Conservation (phyloP, 2,329 filamentous ascomycete genomes). For the Paecilomyces fulvus region DNA sequence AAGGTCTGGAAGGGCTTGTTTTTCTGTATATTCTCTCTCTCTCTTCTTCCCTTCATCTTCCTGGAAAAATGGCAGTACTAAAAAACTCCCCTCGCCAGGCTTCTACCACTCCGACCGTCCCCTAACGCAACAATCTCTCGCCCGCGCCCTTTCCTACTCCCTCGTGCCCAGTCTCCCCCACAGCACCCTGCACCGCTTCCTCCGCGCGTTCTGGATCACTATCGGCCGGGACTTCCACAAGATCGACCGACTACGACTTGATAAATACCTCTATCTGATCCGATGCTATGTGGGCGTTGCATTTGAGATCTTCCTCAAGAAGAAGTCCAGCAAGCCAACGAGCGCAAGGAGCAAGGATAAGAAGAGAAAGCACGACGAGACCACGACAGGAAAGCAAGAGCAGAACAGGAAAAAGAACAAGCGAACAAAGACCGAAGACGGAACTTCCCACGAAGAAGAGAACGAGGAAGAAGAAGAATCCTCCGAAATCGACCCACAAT, state of each 20-base stretch:
- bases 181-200: slow-evolving; percentile 38
- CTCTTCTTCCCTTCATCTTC: background rate
- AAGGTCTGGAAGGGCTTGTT: slow-evolving; percentile 95
- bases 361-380: slow-evolving; percentile 14
- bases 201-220: slow-evolving; percentile 63
- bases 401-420: slow-evolving; percentile 18
- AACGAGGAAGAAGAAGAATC: slow-evolving; percentile 11
- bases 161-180: slow-evolving; percentile 55
- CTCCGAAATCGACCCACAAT: slow-evolving; percentile 9
- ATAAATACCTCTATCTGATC: slow-evolving; percentile 86
- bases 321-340: slow-evolving; percentile 6
- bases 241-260: slow-evolving; percentile 69
- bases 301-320: slow-evolving; percentile 41
- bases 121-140: slow-evolving; percentile 75
- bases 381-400: slow-evolving; percentile 15
- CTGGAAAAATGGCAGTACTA: background rate
- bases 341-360: slow-evolving; percentile 2
- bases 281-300: slow-evolving; percentile 68
- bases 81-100: slow-evolving; percentile 33
- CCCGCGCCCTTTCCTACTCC: slow-evolving; percentile 60
- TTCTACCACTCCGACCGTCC: slow-evolving; percentile 92
- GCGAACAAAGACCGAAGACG: slow-evolving; percentile 10
- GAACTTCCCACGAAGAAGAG: slow-evolving; percentile 4
- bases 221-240: slow-evolving; percentile 60
- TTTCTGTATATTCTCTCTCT: slow-evolving; percentile 49